Base-by-base conservation (phyloP, 139 green algal genomes). In the Bryopsis sp. region DNA sequence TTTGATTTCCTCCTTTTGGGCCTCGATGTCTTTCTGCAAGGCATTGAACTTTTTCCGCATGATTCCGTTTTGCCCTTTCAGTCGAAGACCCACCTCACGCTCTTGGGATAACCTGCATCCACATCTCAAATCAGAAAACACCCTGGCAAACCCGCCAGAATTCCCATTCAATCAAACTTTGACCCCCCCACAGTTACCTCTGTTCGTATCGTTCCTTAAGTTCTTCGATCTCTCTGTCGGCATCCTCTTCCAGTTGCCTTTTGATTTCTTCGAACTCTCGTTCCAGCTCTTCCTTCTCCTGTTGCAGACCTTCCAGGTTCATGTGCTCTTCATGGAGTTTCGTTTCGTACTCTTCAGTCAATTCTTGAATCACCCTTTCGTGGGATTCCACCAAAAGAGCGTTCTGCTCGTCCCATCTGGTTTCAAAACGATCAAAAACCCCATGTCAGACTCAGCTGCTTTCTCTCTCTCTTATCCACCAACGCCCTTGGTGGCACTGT, bases 11-110 rank as follows among this genome's bases (percentile, higher is more conserved):
- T 89, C 86, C 66, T 85, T 83, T 69, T 87, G 76, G 37, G 87
- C 86, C 47, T 94, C 85, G 33, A 96, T 91, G 50, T 92, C 81
- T 61, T 89, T 90, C 58, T 82, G 73, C 60, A 94, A 76, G 32
- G 80, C 79, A 66, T 85, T 89, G 79, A 95, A 95, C 77, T 92
- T 93, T 78, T 96, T 95, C 72, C 86, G 85, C 88, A 96, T 92
- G 80, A 96, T 92, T 38, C 89, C 90, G 60, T 95, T 95, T 86
- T 96, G 89, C 11, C 90, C 90, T 80, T 95, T 92, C 36, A 96
- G 77, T 35, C 83, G 70, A 72, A 96, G 67, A 24, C 67, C 75
- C 5, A 83, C 68, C 64, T 96, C 84, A 2, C 78, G 62, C 81
- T 95, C 88, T 1, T 59, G 39, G 29, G 71, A 72, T 50, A 90